Conservation (phyloP, 495 filamentous ascomycete genomes). For the Pyrenopolyporus hunteri region DNA sequence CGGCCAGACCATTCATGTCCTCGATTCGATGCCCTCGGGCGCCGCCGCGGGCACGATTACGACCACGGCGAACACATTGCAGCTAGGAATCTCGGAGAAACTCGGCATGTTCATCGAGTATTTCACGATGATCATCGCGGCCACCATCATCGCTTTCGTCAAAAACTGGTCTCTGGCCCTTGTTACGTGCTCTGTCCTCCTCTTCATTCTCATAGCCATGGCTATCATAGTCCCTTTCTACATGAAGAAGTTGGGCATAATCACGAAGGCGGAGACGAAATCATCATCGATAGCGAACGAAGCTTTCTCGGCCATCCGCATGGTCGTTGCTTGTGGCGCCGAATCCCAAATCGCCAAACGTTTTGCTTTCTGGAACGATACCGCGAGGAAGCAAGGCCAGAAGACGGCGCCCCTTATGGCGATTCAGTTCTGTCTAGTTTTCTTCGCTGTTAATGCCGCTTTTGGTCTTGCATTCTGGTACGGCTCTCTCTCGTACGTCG, state of each 20-base stretch:
- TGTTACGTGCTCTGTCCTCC: slow-evolving; percentile 61
- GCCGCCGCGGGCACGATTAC: slow-evolving; percentile 64
- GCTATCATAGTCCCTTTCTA: slow-evolving; percentile 64
- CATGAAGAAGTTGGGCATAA: slow-evolving; percentile 55
- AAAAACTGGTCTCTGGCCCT: slow-evolving; percentile 63
- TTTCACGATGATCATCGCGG: slow-evolving; percentile 47
- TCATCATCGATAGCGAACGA: slow-evolving; percentile 66
- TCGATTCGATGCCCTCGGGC: slow-evolving; percentile 62
- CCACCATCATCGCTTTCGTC: slow-evolving; percentile 59
- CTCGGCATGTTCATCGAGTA: slow-evolving; percentile 54
- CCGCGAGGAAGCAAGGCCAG: slow-evolving; percentile 59
- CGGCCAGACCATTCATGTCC: slow-evolving; percentile 59
- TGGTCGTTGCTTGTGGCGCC: slow-evolving; percentile 69
- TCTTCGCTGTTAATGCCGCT: slow-evolving; percentile 51
- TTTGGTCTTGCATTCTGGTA: slow-evolving; percentile 62
- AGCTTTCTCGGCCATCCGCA: slow-evolving; percentile 60
- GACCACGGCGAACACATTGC: slow-evolving; percentile 62
- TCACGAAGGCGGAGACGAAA: slow-evolving; percentile 53
- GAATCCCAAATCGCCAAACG: slow-evolving; percentile 57
- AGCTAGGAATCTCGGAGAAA: slow-evolving; percentile 65
- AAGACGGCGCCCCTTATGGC: slow-evolving; percentile 54
- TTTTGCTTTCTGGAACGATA: slow-evolving; percentile 63
- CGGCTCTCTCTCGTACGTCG: slow-evolving; percentile 50
- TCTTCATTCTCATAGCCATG: slow-evolving; percentile 62
- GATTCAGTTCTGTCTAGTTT: slow-evolving; percentile 44